A percentile compares a stretch with the other conserved stretches of the same genome.
Evolutionary conservation across 1,284 basidiomycete genomes (phyloP).

Genomic region (Pascua sp.): DNA sequence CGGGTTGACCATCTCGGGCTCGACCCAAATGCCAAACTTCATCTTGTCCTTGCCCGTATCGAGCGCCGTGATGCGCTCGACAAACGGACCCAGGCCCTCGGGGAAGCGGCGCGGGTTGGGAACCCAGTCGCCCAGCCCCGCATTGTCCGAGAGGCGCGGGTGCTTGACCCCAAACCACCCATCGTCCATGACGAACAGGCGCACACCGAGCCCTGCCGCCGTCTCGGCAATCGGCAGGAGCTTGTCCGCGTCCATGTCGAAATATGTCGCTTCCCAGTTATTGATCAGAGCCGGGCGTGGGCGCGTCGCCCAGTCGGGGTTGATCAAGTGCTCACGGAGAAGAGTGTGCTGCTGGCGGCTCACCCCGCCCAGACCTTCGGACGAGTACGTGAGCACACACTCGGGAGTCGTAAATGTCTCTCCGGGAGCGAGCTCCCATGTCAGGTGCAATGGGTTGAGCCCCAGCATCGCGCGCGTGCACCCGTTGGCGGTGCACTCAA

Average conservation of each 20-base stretch:
- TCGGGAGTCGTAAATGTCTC: slow-evolving; percentile 29
- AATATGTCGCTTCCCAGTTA: slow-evolving; percentile 39
- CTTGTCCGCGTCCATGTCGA: slow-evolving; percentile 23
- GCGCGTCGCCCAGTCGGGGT: slow-evolving; percentile 8
- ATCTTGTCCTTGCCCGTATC: slow-evolving; percentile 5
- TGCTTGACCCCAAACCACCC: slow-evolving; percentile 37
- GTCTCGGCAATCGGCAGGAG: slow-evolving; percentile 21
- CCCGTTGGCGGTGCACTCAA: slow-evolving; percentile 23
- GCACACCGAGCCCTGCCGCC: slow-evolving; percentile 24
- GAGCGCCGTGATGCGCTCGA: slow-evolving; percentile 13
- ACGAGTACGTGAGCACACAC: slow-evolving; percentile 22
- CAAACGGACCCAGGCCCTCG: slow-evolving; percentile 22
- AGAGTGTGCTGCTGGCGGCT: slow-evolving; percentile 24
- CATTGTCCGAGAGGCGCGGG: slow-evolving; percentile 21
- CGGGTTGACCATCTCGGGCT: slow-evolving; percentile 40
- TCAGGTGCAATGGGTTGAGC: slow-evolving; percentile 30
- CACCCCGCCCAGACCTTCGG: slow-evolving; percentile 25
- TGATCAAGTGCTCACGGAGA: slow-evolving; percentile 24
- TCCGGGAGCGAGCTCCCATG: slow-evolving; percentile 19
- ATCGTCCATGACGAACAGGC: slow-evolving; percentile 38
- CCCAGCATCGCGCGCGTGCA: slow-evolving; percentile 22
- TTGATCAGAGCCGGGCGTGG: slow-evolving; percentile 30
- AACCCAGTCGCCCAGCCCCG: slow-evolving; percentile 35
- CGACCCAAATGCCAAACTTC: slow-evolving; percentile 36
- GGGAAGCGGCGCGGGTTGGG: slow-evolving; percentile 26